phyloP scores from a whole-genome alignment of 2,329 filamentous ascomycete species.

The Graphilbum fragrans region DNA sequence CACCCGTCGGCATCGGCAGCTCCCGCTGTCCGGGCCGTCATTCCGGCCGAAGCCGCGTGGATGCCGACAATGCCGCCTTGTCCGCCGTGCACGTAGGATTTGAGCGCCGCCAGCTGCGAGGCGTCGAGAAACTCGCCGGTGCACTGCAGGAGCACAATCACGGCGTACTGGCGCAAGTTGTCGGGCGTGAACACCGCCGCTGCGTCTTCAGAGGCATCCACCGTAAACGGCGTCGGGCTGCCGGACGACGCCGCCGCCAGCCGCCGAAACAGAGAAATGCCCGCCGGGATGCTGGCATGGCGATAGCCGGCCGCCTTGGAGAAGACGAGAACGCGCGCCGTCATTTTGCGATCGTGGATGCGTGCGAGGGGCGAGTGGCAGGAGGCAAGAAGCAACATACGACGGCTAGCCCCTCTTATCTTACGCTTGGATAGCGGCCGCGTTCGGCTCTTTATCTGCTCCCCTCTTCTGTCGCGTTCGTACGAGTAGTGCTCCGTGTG shows the following conservation, averaged over 20 bases:
- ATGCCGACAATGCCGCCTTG: constrained; percentile 25
- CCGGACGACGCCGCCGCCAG: constrained; percentile 15
- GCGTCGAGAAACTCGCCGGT: constrained; percentile 24
- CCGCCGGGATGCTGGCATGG: constrained; percentile 25
- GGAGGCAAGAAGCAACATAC: too few relatives aligned
- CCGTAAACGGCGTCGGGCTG: constrained; percentile 15
- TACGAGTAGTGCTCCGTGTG: too few relatives aligned
- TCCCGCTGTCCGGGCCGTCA: constrained; percentile 9
- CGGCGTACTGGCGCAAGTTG: constrained; percentile 19
- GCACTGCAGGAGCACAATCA: constrained; percentile 25
- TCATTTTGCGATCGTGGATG: background rate
- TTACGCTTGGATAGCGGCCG: too few relatives aligned
- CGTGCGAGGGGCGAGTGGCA: background rate
- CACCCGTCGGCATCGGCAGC: constrained; percentile 14
- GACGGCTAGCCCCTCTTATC: too few relatives aligned
- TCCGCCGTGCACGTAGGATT: constrained; percentile 19
- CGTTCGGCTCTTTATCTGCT: background rate
- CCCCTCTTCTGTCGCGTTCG: too few relatives aligned
- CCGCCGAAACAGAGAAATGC: constrained; percentile 18
- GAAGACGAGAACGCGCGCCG: constrained; percentile 22
- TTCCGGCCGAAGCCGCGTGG: constrained; percentile 24
- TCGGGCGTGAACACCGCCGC: constrained; percentile 16
- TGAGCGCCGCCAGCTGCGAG: constrained; percentile 20
- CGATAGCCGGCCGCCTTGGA: constrained; percentile 25
- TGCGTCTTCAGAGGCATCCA: constrained; percentile 24